These are phyloP conservation scores for Naganishia liquefaciens DNA, from an alignment of 1,284 basidiomycete species.

Conservation along the genomic window DNA sequence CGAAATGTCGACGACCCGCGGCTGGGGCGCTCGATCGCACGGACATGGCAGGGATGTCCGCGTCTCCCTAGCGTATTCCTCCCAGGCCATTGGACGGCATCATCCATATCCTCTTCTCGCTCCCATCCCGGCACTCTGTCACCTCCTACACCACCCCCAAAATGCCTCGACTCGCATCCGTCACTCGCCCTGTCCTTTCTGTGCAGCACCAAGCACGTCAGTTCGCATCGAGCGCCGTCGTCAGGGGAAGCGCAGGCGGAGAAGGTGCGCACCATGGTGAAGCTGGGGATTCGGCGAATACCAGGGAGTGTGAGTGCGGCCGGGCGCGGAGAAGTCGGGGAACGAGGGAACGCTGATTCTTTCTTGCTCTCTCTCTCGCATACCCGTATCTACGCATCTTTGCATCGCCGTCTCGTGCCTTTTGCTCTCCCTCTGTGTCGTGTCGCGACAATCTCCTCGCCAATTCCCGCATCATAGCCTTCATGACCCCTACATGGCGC, in stretches of 20 bases:
- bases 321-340: too few relatives aligned
- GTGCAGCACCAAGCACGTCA: slow-evolving; percentile 6
- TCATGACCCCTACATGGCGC: slow-evolving; percentile 49
- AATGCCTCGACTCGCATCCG: slow-evolving; percentile 13
- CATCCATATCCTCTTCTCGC: neutral
- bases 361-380: neutral
- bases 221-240: slow-evolving; percentile 16
- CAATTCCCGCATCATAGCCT: slow-evolving; percentile 39
- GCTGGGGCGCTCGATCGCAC: neutral
- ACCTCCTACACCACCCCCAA: neutral
- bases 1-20: neutral
- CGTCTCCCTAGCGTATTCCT: slow-evolving; percentile 1
- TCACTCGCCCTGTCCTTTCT: neutral
- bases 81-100: slow-evolving; percentile 5
- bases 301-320: slow-evolving; percentile 2
- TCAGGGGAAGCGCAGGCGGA: neutral
- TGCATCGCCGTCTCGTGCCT: neutral
- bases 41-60: neutral
- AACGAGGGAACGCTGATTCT: too few relatives aligned
- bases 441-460: neutral
- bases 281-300: slow-evolving; percentile 12
- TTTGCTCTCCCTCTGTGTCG: neutral
- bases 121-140: neutral
- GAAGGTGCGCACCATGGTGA: slow-evolving; percentile 9
- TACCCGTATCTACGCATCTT: too few relatives aligned